phyloP scores from a whole-genome alignment of 2,329 filamentous ascomycete species.

The Beauveria pseudobassiana region DNA sequence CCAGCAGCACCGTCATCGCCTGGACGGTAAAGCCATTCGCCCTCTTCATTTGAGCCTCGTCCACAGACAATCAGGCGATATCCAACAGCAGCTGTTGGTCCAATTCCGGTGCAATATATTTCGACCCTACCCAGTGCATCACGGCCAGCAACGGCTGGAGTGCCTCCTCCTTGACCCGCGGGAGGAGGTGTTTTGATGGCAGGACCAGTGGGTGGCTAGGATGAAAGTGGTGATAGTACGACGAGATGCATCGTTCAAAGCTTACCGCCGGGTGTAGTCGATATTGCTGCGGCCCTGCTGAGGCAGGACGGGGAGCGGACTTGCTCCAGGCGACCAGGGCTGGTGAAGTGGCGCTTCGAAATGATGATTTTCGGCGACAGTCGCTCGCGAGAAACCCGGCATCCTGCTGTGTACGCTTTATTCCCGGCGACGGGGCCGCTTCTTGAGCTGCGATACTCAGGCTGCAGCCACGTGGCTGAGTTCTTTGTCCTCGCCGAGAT shows the following conservation, averaged over 20 bases:
- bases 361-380: not conserved
- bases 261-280: not conserved
- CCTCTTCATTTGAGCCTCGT: not conserved
- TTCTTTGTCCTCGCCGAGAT: not conserved
- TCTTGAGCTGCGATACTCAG: not conserved
- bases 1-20: not conserved
- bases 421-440: not conserved
- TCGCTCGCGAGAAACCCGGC: not conserved
- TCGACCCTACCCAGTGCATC: slow-evolving; percentile 5
- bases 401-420: not conserved
- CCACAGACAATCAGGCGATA: not conserved
- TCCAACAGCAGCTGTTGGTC: not conserved
- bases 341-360: not conserved
- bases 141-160: slow-evolving; percentile 1
- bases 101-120: not conserved
- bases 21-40: not conserved
- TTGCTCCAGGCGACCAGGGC: not conserved
- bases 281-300: not conserved
- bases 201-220: slow-evolving; percentile 2
- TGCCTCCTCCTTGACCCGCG: not conserved
- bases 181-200: not conserved
- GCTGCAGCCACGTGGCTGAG: not conserved
- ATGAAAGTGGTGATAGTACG: slow-evolving; percentile 4
- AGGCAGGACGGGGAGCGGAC: not conserved
- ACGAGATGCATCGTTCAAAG: not conserved